Percentiles rank a stretch among this genome's conserved stretches.
phyloP scores from a whole-genome alignment of 768 basidiomycete genomes.

The Boletus pseudo-olivaceus region DNA sequence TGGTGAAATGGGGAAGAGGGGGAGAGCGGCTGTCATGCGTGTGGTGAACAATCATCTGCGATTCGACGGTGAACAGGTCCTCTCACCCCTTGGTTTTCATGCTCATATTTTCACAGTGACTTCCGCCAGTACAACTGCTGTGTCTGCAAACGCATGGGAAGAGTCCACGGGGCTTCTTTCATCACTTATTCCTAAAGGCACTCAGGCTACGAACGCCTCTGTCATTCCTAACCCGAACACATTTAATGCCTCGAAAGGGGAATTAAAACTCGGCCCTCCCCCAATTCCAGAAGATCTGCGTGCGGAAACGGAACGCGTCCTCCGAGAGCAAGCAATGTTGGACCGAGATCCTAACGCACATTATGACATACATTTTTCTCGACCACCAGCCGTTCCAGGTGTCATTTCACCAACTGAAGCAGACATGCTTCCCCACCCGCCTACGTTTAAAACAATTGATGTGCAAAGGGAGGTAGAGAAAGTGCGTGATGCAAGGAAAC shows the following conservation, averaged over 20 bases:
- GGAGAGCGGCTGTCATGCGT: conserved; percentile 85
- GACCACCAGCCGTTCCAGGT: conserved; percentile 50
- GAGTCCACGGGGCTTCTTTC: conserved; percentile 83
- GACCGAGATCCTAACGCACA: conserved; percentile 66
- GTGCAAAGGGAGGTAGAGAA: conserved; percentile 87
- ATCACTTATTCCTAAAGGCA: conserved; percentile 65
- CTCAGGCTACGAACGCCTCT: conserved; percentile 36
- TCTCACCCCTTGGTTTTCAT: conserved; percentile 1
- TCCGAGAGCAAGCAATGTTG: conserved; percentile 78
- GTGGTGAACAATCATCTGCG: conserved; percentile 92
- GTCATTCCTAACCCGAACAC: conserved; percentile 58
- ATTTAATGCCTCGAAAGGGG: conserved; percentile 73
- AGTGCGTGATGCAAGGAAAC: conserved; percentile 86
- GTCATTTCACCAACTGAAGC: conserved; percentile 59
- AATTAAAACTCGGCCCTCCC: conserved; percentile 81
- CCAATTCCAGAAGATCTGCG: conserved; percentile 79
- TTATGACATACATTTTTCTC: conserved; percentile 56
- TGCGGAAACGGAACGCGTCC: conserved; percentile 71
- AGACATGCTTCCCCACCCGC: conserved; percentile 79
- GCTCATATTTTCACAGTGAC: conserved; percentile 51
- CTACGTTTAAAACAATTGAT: conserved; percentile 80
- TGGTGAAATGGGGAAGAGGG: conserved; percentile 78
- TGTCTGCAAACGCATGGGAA: conserved; percentile 71
- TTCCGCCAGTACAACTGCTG: conserved; percentile 59
- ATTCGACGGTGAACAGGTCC: conserved; percentile 67